A percentile compares a stretch with the other conserved stretches of the same genome.
These are phyloP conservation scores for Calonectria pteridis DNA, from an alignment of 2,329 filamentous ascomycete species.

Conservation along the genomic window DNA sequence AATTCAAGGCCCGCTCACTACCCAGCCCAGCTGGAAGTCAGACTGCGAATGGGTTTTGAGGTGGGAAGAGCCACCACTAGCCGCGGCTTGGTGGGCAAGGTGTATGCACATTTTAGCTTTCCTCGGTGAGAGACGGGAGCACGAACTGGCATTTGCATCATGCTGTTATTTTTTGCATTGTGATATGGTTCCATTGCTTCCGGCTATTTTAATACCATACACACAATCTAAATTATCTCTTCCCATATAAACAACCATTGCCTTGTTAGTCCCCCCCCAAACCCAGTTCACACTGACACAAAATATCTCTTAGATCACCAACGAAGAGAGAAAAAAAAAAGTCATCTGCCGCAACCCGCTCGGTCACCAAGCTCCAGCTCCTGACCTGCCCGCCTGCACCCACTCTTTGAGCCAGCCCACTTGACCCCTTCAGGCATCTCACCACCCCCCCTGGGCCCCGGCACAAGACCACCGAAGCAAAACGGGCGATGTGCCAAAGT, in stretches of 20 bases:
- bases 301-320: not conserved
- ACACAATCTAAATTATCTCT: too few species aligned
- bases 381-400: conserved; percentile 23
- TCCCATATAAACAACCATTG: not conserved
- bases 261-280: too few species aligned
- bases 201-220: not conserved
- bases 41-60: conserved; percentile 6
- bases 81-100: conserved; percentile 18
- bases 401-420: conserved; percentile 36
- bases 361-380: conserved; percentile 20
- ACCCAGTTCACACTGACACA: not conserved
- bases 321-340: not conserved
- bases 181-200: not conserved
- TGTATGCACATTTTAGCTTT: conserved; percentile 14
- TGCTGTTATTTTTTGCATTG: not conserved
- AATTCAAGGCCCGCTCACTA: not conserved
- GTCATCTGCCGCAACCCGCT: conserved; percentile 1
- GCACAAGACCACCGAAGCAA: conserved; percentile 42
- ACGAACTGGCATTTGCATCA: conserved; percentile 7
- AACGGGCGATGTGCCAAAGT: not conserved
- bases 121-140: conserved; percentile 20
- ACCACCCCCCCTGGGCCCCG: conserved; percentile 22
- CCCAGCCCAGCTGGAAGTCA: conserved; percentile 15
- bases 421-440: conserved; percentile 32
- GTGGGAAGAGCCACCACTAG: conserved; percentile 21